Conservation (phyloP, 2,329 filamentous ascomycete species). For the Trichoderma breve region DNA sequence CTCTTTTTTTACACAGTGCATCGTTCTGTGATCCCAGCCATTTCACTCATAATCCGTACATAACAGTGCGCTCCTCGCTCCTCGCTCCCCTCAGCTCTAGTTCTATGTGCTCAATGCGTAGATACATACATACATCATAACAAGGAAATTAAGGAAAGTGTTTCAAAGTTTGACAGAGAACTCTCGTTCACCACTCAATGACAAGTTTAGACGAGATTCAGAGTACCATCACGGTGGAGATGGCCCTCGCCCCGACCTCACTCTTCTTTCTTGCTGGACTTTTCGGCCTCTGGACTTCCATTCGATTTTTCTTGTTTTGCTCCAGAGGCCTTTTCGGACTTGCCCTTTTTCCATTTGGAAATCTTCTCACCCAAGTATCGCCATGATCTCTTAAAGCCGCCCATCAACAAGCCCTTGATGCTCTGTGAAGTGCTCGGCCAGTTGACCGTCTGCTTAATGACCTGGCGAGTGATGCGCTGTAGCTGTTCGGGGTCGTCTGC, state of each 20-base stretch:
- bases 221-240: background rate
- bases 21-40: background rate
- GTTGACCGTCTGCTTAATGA: conserved; percentile 82
- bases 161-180: background rate
- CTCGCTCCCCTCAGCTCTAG: background rate
- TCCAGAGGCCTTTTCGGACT: conserved; percentile 29
- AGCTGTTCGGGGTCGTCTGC: conserved; percentile 65
- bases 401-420: conserved; percentile 78
- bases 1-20: background rate
- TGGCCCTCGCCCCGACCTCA: background rate
- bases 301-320: conserved; percentile 26
- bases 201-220: background rate
- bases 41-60: background rate
- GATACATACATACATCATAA: conserved; percentile 11
- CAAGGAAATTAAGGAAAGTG: background rate
- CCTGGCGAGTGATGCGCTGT: conserved; percentile 65
- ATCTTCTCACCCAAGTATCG: conserved; percentile 83
- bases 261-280: conserved; percentile 7
- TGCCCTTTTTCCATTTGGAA: conserved; percentile 57
- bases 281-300: conserved; percentile 14
- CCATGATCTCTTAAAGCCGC: conserved; percentile 66
- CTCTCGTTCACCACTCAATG: background rate
- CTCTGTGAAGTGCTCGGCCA: conserved; percentile 92
- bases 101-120: conserved; percentile 7
- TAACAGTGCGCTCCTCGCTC: background rate